Base-by-base conservation (phyloP, 192 early-diverging fungal species). In the Chytriomyces sp. region DNA sequence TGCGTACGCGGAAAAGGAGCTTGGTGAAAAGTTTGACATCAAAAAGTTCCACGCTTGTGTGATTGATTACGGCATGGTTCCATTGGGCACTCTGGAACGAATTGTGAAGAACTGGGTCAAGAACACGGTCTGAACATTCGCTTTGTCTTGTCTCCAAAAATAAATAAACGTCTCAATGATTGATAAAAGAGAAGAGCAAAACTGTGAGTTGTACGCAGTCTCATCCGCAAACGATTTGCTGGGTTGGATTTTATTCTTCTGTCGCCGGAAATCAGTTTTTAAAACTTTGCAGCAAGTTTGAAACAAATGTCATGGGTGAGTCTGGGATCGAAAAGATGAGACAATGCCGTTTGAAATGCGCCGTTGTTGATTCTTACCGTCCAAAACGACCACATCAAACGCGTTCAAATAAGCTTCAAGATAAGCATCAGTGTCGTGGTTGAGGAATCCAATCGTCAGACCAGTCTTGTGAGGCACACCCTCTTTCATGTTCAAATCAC, bases 361-460 rank as follows among this genome's bases (percentile, higher is more conserved):
- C 35, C 35, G 2, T 3, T 35, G 4, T 35, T 35, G 35, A 35
- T 35, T 1, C 35, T 35, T 35, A 35, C 35, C 92, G 57, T 86
- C 82, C 6, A 82, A 57, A 18, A 93, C 77, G 9, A 94, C 90
- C 46, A 94, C 82, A 79, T 94, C 92, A 80, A 86, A 94, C 13
- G 82, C 72, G 16, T 86, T 69, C 61, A 81, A 24, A 77, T 92
- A 94, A 24, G 77, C 60, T 23, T 82, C 77, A 20, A 89, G 67
- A 48, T 86, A 71, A n/a, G 57, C 61, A 13, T 92, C 84, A 61
- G 81, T 71, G 69, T 90, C 87, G 81, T 90, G 85, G 77, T 85
- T 93, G n/a, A 93, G 78, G 61, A 93, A 91, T 8, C 91, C 92
- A 65, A 93, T 88, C 26, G 85, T 88, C 18, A 93, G 74, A 45